A percentile compares a stretch with the other conserved stretches of the same genome.
Conservation (phyloP, 768 basidiomycete species). For the Lactarius trivialis region DNA sequence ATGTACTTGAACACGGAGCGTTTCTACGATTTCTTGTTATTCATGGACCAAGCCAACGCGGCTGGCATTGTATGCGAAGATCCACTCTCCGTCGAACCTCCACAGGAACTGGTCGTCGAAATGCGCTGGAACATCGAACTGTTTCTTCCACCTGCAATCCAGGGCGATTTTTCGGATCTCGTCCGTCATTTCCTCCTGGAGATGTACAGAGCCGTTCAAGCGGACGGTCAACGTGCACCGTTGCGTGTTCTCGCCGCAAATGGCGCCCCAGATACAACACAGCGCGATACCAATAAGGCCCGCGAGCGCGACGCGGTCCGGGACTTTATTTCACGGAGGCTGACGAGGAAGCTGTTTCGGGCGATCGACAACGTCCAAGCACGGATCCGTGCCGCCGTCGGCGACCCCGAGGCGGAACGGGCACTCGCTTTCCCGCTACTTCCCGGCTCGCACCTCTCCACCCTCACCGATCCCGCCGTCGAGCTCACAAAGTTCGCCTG, state of each 20-base stretch:
- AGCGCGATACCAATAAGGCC: conserved; percentile 57
- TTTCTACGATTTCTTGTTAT: conserved; percentile 90
- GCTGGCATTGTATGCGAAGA: conserved; percentile 85
- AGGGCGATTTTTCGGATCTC: conserved; percentile 63
- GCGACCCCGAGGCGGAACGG: conserved; percentile 45
- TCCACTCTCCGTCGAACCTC: conserved; percentile 59
- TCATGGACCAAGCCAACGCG: conserved; percentile 93
- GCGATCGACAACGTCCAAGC: conserved; percentile 57
- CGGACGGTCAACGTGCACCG: conserved; percentile 58
- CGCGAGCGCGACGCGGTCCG: conserved; percentile 63
- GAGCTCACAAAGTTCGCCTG: conserved; percentile 87
- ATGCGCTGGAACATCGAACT: conserved; percentile 91
- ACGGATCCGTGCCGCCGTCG: conserved; percentile 51
- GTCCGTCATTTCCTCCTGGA: conserved; percentile 83
- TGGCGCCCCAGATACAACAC: conserved; percentile 54
- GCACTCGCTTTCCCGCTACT: conserved; percentile 78
- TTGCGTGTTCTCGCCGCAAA: conserved; percentile 68
- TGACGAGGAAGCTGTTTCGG: conserved; percentile 77
- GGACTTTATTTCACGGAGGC: conserved; percentile 70
- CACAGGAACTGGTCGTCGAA: conserved; percentile 63
- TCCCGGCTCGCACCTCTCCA: conserved; percentile 78
- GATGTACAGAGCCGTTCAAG: conserved; percentile 68
- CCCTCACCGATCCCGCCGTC: conserved; percentile 70
- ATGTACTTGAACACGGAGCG: conserved; percentile 78
- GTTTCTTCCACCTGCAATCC: conserved; percentile 82